Evolutionary conservation across 768 basidiomycete species (phyloP), one percentile per base, ranked within the genome.

Genomic region (Rhodotorula kratochvilovae): DNA sequence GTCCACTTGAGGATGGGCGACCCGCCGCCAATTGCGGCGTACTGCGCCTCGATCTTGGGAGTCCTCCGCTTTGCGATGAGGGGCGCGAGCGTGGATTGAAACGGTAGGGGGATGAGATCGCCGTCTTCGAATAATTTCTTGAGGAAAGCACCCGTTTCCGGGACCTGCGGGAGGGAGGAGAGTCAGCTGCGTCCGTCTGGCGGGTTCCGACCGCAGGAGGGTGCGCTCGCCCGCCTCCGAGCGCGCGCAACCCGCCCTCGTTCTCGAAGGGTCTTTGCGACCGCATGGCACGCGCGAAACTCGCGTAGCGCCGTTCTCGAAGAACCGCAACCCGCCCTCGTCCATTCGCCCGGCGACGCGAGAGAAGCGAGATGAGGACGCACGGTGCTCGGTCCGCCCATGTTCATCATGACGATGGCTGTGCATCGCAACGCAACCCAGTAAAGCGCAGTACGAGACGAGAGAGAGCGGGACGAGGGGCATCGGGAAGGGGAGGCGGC

Each of bases 351-450:
- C 39, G 39, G 39, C 39, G 39, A 13, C 8, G 39, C 8, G 13
- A 13, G 39, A 13, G 39, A 6, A 39, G 39, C 33, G 45, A 39
- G 31, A 53, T 5, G 33, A 23, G 11, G 53, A 64, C 68, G 27
- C 36, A 64, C 55, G 53, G 56, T 60, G 31, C 33, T 63, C 46
- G 95, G 96, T 3, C 96, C 96, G 55, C 96, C 96, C 96, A 99
- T 99, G 81, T 98, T 99, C 83, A 99, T 84, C 90, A 99, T 90
- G 53, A 99, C 92, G 72, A 98, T 85, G 48, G 90, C 95, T 87
- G 65, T 27, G 5, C 10, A 46, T 16, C 11, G 13, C 19, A 17
- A 13, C 31, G 3, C 27, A 11, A 21, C 8, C 27, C 2, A 29
- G 29, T 5, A 39, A 4, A 5, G 7, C 10, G n/a, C 23, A 42